Percentiles rank a stretch among this genome's conserved stretches.
phyloP scores from a whole-genome alignment of 2,329 filamentous ascomycete genomes.

The Aspergillus cejpii region DNA sequence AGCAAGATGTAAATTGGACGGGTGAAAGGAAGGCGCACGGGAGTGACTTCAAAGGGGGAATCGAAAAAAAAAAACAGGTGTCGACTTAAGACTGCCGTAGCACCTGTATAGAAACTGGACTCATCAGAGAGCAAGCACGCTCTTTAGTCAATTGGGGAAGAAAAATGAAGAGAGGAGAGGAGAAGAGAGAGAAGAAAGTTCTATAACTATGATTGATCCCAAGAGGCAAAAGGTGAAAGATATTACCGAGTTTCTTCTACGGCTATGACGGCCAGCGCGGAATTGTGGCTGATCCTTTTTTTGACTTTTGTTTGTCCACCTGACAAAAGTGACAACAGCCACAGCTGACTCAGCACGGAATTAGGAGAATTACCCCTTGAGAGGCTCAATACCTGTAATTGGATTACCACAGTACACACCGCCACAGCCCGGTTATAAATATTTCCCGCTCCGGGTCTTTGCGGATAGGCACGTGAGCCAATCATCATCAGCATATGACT shows the following conservation, averaged over 20 bases:
- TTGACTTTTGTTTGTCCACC: neutral
- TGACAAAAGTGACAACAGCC: conserved; percentile 6
- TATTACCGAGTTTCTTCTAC: conserved; percentile 14
- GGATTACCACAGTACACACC: conserved; percentile 8
- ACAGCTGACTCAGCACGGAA: conserved; percentile 13
- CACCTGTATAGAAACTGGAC: conserved; percentile 34
- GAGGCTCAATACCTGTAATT: no score
- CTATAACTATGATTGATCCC: no score
- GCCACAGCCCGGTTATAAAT: conserved; percentile 20
- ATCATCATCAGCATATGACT: conserved; percentile 6
- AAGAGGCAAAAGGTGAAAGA: conserved; percentile 5
- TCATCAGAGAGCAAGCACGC: conserved; percentile 38
- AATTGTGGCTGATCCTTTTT: conserved; percentile 15
- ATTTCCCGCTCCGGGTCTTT: conserved; percentile 19
- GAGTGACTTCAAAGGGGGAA: conserved; percentile 9
- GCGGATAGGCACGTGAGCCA: conserved; percentile 11
- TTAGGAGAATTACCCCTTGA: no score
- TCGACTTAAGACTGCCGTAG: conserved; percentile 38
- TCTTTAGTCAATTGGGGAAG: conserved; percentile 12
- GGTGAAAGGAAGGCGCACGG: conserved; percentile 21
- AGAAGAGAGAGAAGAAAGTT: conserved; percentile 7
- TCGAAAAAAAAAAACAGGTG: conserved; percentile 28
- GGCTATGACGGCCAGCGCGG: conserved; percentile 24
- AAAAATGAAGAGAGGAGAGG: conserved; percentile 12
- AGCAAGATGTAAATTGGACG: conserved; percentile 6